A percentile compares a stretch with the other conserved stretches of the same genome.
phyloP scores from a whole-genome alignment of 78 protist genomes.

The Cavenderia fasciculata region DNA sequence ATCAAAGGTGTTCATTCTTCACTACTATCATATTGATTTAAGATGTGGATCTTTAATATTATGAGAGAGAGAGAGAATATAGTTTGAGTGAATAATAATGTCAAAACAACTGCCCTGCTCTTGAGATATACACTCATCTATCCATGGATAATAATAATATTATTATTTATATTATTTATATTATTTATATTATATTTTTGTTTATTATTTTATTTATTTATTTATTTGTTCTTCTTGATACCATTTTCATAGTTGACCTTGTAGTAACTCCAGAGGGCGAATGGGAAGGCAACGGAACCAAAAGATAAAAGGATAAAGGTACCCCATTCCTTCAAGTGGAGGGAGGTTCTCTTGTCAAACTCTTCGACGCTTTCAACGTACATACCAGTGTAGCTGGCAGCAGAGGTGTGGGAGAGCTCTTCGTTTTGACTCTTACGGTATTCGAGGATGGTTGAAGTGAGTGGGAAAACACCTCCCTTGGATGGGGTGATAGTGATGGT shows the following conservation, averaged over 20 bases:
- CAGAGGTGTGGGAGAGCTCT: conserved; percentile 19
- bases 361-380: conserved; percentile 30
- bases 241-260: conserved; percentile 45
- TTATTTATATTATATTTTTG: no score
- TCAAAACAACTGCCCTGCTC: no score
- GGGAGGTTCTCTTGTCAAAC: conserved; percentile 48
- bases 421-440: conserved; percentile 32
- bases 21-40: no score
- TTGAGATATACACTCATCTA: no score
- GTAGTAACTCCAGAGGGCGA: conserved; percentile 22
- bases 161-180: no score
- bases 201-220: no score
- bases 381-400: conserved; percentile 64
- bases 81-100: no score
- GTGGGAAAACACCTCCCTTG: conserved; percentile 11
- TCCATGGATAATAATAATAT: no score
- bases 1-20: no score
- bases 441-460: conserved; percentile 35
- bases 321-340: conserved; percentile 27
- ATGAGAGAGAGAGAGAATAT: no score
- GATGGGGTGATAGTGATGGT: conserved; percentile 37
- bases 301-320: conserved; percentile 26
- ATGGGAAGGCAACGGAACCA: conserved; percentile 55
- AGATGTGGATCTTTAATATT: no score
- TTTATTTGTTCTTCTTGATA: conserved; percentile 49